These are phyloP conservation scores for barley (Hordeum vulgare) DNA, from an alignment of 176 grass and related monocot genomes.

Conservation along the genomic window DNA sequence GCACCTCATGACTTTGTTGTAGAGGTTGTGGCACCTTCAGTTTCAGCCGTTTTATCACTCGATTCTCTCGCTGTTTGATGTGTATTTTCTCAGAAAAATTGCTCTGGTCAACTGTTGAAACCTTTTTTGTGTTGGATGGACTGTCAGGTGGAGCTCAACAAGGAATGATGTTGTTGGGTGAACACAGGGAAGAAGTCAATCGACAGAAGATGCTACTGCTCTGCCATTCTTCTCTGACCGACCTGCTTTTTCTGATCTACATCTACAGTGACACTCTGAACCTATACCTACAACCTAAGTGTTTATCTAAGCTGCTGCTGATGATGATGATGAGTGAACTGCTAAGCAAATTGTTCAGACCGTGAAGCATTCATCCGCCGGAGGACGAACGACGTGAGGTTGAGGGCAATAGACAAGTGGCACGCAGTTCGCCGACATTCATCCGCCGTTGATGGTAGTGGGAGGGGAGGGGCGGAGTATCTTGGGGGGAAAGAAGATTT, in stretches of 20 bases:
- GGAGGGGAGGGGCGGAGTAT: too few relatives aligned
- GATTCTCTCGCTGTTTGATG: not conserved
- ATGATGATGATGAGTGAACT: conserved; percentile 1
- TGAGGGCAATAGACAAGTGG: too few relatives aligned
- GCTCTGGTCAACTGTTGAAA: not conserved
- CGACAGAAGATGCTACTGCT: conserved; percentile 54
- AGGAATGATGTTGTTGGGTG: conserved; percentile 51
- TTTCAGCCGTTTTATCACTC: not conserved
- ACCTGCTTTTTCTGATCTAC: not conserved
- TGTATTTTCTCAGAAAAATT: not conserved
- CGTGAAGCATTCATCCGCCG: too few relatives aligned
- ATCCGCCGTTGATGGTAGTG: too few relatives aligned
- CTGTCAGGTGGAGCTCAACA: conserved; percentile 61
- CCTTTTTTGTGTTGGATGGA: not conserved
- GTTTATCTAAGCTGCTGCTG: not conserved
- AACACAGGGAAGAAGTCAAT: conserved; percentile 37
- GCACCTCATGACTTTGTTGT: too few relatives aligned
- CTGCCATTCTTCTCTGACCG: conserved; percentile 39
- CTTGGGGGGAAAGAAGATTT: too few relatives aligned
- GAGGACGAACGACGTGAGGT: too few relatives aligned
- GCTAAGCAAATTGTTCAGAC: not conserved
- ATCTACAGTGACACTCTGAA: too few relatives aligned
- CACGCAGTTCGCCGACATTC: too few relatives aligned
- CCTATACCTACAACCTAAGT: not conserved
- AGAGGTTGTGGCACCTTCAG: too few relatives aligned